Conservation (phyloP, 169 alveolate species). For the Fabrea salina region DNA sequence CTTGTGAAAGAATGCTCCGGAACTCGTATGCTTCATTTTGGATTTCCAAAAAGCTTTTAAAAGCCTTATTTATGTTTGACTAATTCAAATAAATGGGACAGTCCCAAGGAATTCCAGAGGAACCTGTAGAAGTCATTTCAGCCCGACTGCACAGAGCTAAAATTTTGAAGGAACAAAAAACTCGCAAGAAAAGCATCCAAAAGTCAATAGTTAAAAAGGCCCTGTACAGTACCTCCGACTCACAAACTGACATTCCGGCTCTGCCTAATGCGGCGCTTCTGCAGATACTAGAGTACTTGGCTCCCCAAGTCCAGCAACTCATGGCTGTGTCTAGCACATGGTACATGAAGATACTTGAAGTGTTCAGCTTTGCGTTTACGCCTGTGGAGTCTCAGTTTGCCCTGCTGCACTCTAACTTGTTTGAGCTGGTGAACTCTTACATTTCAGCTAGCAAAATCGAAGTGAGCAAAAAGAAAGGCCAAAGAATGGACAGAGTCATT, state of each 20-base stretch:
- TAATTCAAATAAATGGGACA: conserved; percentile 25
- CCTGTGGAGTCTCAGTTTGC: conserved; percentile 23
- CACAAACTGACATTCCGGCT: background rate
- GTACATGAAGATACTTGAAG: background rate
- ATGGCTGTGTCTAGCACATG: background rate
- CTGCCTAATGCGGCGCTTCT: background rate
- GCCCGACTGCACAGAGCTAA: background rate
- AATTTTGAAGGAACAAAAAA: background rate
- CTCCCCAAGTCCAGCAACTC: background rate
- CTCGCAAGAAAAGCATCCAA: too few species aligned
- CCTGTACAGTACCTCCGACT: too few species aligned
- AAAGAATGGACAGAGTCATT: conserved; percentile 8
- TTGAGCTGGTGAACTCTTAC: background rate
- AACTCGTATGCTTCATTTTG: too few species aligned
- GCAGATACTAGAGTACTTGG: background rate
- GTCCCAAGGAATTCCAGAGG: background rate
- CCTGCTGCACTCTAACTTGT: background rate
- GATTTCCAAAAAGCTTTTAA: too few species aligned
- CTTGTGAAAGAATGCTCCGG: too few species aligned
- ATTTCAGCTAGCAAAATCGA: background rate
- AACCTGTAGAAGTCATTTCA: conserved; percentile 21
- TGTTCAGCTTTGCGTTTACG: background rate
- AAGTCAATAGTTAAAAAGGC: too few species aligned
- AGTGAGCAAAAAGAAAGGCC: background rate
- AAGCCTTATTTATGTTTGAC: too few species aligned